Conservation (phyloP, 2,329 filamentous ascomycete species). For the Fusarium virguliforme region DNA sequence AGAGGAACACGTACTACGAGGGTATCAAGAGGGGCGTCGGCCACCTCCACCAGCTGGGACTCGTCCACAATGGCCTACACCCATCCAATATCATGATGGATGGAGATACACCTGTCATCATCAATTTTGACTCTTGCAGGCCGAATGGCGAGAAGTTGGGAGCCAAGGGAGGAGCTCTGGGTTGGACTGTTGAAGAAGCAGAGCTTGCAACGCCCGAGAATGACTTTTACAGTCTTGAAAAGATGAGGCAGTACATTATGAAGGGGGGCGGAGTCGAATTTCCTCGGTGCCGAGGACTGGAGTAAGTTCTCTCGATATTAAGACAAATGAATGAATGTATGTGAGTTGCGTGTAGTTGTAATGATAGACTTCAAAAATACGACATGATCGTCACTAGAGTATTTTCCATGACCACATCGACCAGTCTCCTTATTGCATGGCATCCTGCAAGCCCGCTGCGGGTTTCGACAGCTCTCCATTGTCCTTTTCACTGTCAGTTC, state of each 20-base stretch:
- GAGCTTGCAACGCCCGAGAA: background rate
- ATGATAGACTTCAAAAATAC: background rate
- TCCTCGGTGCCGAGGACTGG: background rate
- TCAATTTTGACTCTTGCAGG: conserved; percentile 1
- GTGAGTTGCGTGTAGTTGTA: background rate
- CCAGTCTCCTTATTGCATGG: background rate
- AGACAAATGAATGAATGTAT: background rate
- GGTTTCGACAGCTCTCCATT: background rate
- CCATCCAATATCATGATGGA: conserved; percentile 5
- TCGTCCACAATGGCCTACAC: background rate
- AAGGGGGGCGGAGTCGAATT: background rate
- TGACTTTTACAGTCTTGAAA: background rate
- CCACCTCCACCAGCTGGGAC: background rate
- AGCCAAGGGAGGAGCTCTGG: background rate
- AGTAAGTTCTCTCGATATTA: background rate
- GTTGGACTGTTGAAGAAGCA: background rate
- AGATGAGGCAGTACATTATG: background rate
- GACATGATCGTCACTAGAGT: background rate
- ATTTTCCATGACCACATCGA: background rate
- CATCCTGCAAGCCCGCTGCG: background rate
- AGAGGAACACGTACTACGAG: background rate
- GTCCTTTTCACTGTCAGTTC: background rate
- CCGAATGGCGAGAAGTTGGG: background rate
- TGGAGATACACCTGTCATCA: background rate
- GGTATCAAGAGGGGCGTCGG: background rate